Base-by-base conservation (phyloP, 495 filamentous ascomycete species). In the Penicillium turbatum region DNA sequence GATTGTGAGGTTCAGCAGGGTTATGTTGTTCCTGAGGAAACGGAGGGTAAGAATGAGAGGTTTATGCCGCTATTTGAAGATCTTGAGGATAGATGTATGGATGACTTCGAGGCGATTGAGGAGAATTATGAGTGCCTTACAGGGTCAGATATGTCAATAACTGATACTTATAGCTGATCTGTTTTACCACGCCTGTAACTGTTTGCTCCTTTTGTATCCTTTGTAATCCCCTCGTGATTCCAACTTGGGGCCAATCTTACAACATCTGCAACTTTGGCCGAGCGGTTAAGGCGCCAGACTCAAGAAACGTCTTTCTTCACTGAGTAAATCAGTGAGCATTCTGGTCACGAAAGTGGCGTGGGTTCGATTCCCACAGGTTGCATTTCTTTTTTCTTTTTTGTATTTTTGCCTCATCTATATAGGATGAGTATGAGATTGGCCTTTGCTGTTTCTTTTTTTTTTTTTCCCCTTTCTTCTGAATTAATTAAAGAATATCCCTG, bases 321-420 rank as follows among this genome's bases (percentile, higher is more conserved):
- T 42, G 39, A 40, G 35, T n/a, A 37, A 27, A 27, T 27, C 39
- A 42, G 39, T 42, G 41, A 44, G 41, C 41, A 44, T 44, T 44
- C 41, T 44, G 15, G 41, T 44, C 26, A 44, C 41, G 41, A 44
- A 44, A 44, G 41, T 44, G 26, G 41, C 41, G 41, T 44, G 41
- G 41, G 41, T 44, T 44, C 41, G 41, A 44, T 17, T 44, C 41
- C 41, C 41, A 44, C 41, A 44, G 41, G 41, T 30, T 44, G 41
- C 41, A 44, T 11, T 10, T 30, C 3, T 42, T 42, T 27, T 37
- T 37, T 12, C n/a, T n/a, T 36, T 2, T 36, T 36, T 15, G 12
- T 8, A 16, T 37, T 36, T 36, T 36, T 3, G 34, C 11, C 30
- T 31, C 30, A 31, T 11, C 6, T 4, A 31, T 4, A 31, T 31